Conservation (phyloP, 768 basidiomycete species). For the Mycena venus region DNA sequence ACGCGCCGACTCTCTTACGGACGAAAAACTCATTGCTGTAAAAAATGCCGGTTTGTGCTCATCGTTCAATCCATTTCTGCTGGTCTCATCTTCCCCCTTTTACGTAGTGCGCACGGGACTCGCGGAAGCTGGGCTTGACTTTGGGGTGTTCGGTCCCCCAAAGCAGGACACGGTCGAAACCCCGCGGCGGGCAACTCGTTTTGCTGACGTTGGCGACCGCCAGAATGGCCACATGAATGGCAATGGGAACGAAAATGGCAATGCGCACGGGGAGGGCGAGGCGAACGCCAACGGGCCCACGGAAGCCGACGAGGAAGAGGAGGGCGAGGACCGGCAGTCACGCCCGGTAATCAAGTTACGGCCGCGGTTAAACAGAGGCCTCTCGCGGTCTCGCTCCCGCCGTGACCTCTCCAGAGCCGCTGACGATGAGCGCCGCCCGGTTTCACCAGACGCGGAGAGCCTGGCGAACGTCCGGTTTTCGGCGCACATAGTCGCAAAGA, state of each 20-base stretch:
- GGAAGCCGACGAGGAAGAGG: constrained; percentile 58
- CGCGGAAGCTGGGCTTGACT: constrained; percentile 74
- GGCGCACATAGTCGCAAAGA: constrained; percentile 74
- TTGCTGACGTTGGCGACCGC: constrained; percentile 39
- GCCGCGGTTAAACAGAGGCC: constrained; percentile 57
- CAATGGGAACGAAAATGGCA: constrained; percentile 39
- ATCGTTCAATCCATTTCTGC: constrained; percentile 5
- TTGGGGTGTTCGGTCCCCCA: constrained; percentile 79
- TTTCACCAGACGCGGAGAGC: constrained; percentile 74
- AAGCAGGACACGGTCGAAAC: constrained; percentile 46
- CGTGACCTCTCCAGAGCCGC: constrained; percentile 74
- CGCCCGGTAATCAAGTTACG: constrained; percentile 86
- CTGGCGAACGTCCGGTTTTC: constrained; percentile 85
- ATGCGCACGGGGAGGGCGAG: constrained; percentile 37
- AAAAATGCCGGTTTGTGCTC: constrained; percentile 68
- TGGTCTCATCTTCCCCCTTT: constrained; percentile 2
- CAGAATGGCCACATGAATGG: constrained; percentile 41
- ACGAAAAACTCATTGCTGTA: constrained; percentile 76
- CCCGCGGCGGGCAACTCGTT: constrained; percentile 53
- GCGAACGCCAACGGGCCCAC: constrained; percentile 43
- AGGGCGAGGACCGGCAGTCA: constrained; percentile 67
- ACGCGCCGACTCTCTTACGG: constrained; percentile 86
- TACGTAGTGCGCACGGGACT: constrained; percentile 73
- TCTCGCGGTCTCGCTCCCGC: constrained; percentile 81
- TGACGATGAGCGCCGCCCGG: constrained; percentile 69